Conservation (phyloP, 805 yeast genomes). For the Candida gorgasii region DNA sequence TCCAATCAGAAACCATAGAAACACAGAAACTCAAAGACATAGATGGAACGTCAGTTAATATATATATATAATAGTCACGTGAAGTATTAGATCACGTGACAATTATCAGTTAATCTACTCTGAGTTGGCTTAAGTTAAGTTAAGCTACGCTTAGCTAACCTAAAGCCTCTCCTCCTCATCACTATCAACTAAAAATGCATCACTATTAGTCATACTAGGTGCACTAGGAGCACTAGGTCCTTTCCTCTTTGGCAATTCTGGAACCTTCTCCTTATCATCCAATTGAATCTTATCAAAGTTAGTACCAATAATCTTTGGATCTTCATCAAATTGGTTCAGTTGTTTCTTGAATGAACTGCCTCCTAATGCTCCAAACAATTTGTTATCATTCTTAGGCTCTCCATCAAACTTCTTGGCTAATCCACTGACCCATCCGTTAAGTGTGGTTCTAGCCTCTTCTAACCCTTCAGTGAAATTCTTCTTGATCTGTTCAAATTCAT, state of each 20-base stretch:
- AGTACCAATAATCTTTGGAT: constrained; percentile 52
- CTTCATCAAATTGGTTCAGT: constrained; percentile 47
- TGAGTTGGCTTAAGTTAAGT: background rate
- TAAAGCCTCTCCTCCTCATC: constrained; percentile 39
- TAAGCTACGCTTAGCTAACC: background rate
- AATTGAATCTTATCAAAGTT: constrained; percentile 51
- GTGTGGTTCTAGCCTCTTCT: constrained; percentile 75
- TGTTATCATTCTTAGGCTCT: constrained; percentile 11
- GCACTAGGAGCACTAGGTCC: constrained; percentile 16
- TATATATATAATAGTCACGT: too few relatives aligned
- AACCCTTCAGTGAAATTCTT: constrained; percentile 71
- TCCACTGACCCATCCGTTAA: constrained; percentile 78
- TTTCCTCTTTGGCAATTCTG: constrained; percentile 20
- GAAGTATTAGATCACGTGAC: background rate
- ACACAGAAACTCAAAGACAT: too few relatives aligned
- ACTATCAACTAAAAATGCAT: constrained; percentile 46
- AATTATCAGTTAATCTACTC: too few relatives aligned
- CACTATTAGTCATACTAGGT: constrained; percentile 24
- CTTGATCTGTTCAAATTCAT: constrained; percentile 63
- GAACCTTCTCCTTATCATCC: constrained; percentile 30
- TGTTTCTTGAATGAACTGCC: constrained; percentile 37
- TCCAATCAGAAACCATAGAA: too few relatives aligned
- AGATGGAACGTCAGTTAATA: too few relatives aligned
- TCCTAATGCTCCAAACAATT: constrained; percentile 48
- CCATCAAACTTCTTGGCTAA: constrained; percentile 51